Evolutionary conservation across 106 monocot genomes (phyloP), one percentile per base, ranked within the genome.

Genomic region (Amphibolis antarctica): DNA sequence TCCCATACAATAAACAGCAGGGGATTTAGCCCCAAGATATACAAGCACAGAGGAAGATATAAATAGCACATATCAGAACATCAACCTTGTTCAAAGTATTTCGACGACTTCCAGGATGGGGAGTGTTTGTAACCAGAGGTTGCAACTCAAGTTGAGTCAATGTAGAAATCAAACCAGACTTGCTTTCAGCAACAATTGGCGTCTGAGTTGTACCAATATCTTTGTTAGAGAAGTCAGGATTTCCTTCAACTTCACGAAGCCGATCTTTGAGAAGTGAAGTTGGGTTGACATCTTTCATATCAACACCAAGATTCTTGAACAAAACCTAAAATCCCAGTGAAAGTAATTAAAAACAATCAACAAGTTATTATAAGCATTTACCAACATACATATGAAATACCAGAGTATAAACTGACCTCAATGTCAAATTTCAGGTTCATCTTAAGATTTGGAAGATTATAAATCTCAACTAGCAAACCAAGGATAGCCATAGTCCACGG

Each of bases 401-500:
- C n/a, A n/a, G n/a, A n/a, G n/a, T 10, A 22, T 10, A 53, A 24
- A 44, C 48, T 27, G 47, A 98, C 96, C 96, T 98, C 96, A 65
- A 98, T 98, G 54, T 98, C 98, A 80, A 98, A 98, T 79, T 82
- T 98, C 62, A 98, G 63, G 76, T 98, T 98, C 86, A 90, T 91
- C 78, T 98, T 98, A 62, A 98, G 98, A 61, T 85, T 84, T 52
- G 98, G 98, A 24, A 85, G 77, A 81, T 87, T 85, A 75, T 87
- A 98, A 23, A 98, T 98, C 68, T 98, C 98, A 70, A 63, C 36
- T 46, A 98, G 90, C 67, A 98, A 79, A 66, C 82, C 73, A 75
- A 98, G 87, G 55, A 98, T 98, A 57, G 82, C 98, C 98, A 91
- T 98, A 36, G 98, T 98, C 98, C 98, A 98, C 0, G 98, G 98